Conservation (phyloP, 495 filamentous ascomycete genomes). For the Xylaria cubensis region DNA sequence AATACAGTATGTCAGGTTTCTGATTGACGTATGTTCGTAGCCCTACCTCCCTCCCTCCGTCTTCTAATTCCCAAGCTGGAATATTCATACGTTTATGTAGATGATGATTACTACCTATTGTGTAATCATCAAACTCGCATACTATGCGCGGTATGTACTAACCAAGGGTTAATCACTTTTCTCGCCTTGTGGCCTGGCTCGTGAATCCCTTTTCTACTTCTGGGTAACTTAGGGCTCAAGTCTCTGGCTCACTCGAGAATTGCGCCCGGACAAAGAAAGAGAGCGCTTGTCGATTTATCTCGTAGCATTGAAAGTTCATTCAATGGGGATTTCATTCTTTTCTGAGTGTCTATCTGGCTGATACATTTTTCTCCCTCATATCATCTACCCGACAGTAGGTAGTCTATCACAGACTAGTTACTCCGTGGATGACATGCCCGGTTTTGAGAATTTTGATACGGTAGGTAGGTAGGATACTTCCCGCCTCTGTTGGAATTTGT, state of each 20-base stretch:
- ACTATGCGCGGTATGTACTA: neutral
- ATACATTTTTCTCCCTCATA: neutral
- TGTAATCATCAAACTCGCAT: neutral
- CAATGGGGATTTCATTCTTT: neutral
- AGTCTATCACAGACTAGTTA: neutral
- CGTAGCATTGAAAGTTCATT: neutral
- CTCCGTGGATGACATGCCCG: neutral
- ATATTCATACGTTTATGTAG: too few relatives aligned
- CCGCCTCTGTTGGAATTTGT: neutral
- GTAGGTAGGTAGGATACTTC: neutral
- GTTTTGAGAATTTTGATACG: neutral
- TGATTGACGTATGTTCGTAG: too few relatives aligned
- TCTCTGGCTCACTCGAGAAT: neutral
- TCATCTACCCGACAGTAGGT: neutral
- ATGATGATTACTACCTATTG: neutral
- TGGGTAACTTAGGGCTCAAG: neutral
- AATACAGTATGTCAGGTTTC: too few relatives aligned
- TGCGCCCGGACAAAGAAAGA: neutral
- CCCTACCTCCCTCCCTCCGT: too few relatives aligned
- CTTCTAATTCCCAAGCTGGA: too few relatives aligned
- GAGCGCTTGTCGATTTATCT: neutral
- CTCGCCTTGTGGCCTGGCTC: neutral
- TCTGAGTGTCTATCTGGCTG: neutral
- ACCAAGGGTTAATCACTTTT: neutral
- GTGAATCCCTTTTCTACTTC: neutral